Percentiles rank a stretch among this genome's conserved stretches.
These are phyloP conservation scores for Reticulascus tulasneorum DNA, from an alignment of 2,329 filamentous ascomycete species.

Conservation along the genomic window DNA sequence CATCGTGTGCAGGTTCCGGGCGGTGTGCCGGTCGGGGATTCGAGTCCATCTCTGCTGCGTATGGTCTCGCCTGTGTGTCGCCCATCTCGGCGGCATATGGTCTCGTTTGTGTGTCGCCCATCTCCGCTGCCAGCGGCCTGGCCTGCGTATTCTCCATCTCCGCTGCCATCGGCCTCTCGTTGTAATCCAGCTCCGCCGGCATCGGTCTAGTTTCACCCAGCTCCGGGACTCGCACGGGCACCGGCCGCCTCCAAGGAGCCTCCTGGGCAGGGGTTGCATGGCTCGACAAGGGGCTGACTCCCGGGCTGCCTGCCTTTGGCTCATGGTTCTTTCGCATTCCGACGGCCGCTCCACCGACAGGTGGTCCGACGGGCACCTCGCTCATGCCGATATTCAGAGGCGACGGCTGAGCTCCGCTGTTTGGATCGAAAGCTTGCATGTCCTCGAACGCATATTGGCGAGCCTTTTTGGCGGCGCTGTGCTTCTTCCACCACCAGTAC, in stretches of 20 bases:
- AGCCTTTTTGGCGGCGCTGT: conserved; percentile 12
- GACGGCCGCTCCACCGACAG: neutral
- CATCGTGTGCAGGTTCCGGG: conserved; percentile 24
- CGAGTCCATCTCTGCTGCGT: conserved; percentile 28
- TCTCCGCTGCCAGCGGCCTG: conserved; percentile 5
- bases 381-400: conserved; percentile 6
- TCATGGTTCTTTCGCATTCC: conserved; percentile 7
- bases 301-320: conserved; percentile 6
- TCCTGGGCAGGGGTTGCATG: conserved; percentile 5
- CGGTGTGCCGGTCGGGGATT: conserved; percentile 27
- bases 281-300: conserved; percentile 12
- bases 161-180: conserved; percentile 20
- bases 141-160: conserved; percentile 28
- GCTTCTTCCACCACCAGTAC: conserved; percentile 16
- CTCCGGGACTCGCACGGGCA: conserved; percentile 10
- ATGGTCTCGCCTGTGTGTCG: conserved; percentile 18
- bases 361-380: conserved; percentile 5
- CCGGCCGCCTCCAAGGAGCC: conserved; percentile 6
- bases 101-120: conserved; percentile 21
- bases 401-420: conserved; percentile 15
- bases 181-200: conserved; percentile 10
- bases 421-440: conserved; percentile 34
- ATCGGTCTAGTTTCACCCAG: conserved; percentile 7
- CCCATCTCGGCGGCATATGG: conserved; percentile 27
- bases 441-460: conserved; percentile 16